Evolutionary conservation across 148 eudicot species (phyloP).

Genomic region (Diospyros lotus): DNA sequence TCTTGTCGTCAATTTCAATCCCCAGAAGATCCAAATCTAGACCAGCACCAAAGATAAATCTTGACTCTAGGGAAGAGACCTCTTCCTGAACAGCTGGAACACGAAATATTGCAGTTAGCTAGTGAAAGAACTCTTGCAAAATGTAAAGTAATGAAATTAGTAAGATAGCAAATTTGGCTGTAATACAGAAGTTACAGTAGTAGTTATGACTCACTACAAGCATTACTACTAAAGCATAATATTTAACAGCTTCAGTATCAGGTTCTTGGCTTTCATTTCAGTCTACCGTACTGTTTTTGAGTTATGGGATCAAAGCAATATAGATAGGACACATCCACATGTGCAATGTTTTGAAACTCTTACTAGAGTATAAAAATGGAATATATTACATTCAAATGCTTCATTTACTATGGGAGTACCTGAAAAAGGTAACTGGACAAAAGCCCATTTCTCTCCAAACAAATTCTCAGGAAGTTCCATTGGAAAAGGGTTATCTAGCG

Average conservation of each 20-base stretch:
- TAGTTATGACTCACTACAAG: neutral
- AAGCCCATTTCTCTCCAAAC: constrained; percentile 95
- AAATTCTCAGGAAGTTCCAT: constrained; percentile 91
- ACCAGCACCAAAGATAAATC: constrained; percentile 63
- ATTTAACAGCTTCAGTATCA: no score
- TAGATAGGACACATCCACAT: no score
- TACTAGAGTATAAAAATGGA: no score
- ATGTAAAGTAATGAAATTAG: neutral
- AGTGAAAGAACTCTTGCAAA: neutral
- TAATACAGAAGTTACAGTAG: neutral
- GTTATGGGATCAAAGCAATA: no score
- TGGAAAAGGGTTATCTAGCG: constrained; percentile 91
- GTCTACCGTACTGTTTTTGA: no score
- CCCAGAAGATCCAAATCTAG: constrained; percentile 89
- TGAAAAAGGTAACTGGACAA: constrained; percentile 88
- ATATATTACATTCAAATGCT: no score
- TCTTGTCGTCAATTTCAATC: constrained; percentile 69
- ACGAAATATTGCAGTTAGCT: neutral
- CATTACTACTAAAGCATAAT: neutral
- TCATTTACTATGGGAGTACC: constrained; percentile 31
- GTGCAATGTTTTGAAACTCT: no score
- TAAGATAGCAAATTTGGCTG: neutral
- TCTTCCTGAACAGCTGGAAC: constrained; percentile 69
- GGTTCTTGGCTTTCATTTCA: no score
- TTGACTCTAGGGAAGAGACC: constrained; percentile 47